A percentile compares a stretch with the other conserved stretches of the same genome.
Evolutionary conservation across 2,329 filamentous ascomycete genomes (phyloP).

Genomic region (Mollisiaceae sp.): DNA sequence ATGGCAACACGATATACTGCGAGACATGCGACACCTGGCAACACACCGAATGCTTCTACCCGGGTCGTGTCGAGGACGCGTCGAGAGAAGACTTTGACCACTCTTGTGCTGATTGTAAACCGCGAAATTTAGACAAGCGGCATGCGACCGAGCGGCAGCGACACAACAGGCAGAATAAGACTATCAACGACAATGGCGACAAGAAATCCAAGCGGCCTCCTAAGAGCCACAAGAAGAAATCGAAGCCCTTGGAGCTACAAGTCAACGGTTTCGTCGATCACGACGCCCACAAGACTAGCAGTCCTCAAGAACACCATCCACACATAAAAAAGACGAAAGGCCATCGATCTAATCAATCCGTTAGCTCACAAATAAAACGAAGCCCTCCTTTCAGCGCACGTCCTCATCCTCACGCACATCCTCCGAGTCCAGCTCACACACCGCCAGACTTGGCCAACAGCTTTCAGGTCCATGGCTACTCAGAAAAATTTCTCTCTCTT

Average conservation of each 20-base stretch:
- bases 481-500: constrained; percentile 74
- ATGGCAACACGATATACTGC: constrained; percentile 97
- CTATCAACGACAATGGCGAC: constrained; percentile 56
- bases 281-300: constrained; percentile 52
- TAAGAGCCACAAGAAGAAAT: constrained; percentile 89
- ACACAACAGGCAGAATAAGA: constrained; percentile 61
- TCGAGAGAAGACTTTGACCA: constrained; percentile 74
- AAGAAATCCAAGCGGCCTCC: constrained; percentile 77
- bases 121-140: constrained; percentile 73
- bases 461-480: constrained; percentile 71
- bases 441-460: constrained; percentile 69
- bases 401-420: constrained; percentile 56
- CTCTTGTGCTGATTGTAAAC: constrained; percentile 87
- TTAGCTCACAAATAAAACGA: constrained; percentile 71
- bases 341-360: constrained; percentile 79
- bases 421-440: constrained; percentile 78
- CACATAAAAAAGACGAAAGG: constrained; percentile 81
- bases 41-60: constrained; percentile 96
- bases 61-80: constrained; percentile 72
- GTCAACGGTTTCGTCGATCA: constrained; percentile 70
- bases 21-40: constrained; percentile 97
- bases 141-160: constrained; percentile 76
- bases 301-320: constrained; percentile 54
- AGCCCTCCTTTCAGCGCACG: constrained; percentile 68
- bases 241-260: constrained; percentile 71